A percentile compares a stretch with the other conserved stretches of the same genome.
These are phyloP conservation scores for Xerocomus tenax DNA, from an alignment of 1,284 basidiomycete species.

Conservation along the genomic window DNA sequence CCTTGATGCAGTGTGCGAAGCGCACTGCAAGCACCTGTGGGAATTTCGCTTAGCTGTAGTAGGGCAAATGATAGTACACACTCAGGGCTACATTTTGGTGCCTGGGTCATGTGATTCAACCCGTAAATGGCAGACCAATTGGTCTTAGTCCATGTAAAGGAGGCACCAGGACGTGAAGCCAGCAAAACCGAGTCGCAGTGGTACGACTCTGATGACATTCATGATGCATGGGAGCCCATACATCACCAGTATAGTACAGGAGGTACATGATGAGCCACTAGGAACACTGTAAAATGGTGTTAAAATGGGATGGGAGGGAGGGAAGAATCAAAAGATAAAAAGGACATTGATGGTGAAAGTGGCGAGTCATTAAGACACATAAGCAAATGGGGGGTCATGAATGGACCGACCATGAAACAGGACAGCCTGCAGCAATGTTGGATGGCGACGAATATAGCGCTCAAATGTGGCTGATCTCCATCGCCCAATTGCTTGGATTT, in stretches of 20 bases:
- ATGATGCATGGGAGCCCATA: no score
- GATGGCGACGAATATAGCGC: not conserved
- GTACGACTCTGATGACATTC: no score
- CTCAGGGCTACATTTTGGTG: no score
- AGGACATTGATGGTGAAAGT: not conserved
- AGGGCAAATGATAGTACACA: not conserved
- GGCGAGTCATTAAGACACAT: no score
- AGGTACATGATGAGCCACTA: no score
- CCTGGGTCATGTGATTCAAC: not conserved
- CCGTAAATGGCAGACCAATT: no score
- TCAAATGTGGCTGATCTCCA: conserved; percentile 4
- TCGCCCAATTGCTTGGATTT: conserved; percentile 7
- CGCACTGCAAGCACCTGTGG: not conserved
- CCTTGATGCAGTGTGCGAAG: not conserved
- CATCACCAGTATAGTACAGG: no score
- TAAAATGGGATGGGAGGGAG: no score
- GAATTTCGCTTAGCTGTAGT: not conserved
- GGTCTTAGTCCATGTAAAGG: no score
- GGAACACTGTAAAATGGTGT: no score
- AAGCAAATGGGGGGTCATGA: not conserved
- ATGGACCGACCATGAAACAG: conserved; percentile 1
- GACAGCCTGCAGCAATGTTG: conserved; percentile 1
- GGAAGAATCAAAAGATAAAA: not conserved
- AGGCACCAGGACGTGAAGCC: no score
- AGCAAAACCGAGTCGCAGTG: no score